Base-by-base conservation (phyloP, 139 green algal genomes). In the Micractinium conductrix region DNA sequence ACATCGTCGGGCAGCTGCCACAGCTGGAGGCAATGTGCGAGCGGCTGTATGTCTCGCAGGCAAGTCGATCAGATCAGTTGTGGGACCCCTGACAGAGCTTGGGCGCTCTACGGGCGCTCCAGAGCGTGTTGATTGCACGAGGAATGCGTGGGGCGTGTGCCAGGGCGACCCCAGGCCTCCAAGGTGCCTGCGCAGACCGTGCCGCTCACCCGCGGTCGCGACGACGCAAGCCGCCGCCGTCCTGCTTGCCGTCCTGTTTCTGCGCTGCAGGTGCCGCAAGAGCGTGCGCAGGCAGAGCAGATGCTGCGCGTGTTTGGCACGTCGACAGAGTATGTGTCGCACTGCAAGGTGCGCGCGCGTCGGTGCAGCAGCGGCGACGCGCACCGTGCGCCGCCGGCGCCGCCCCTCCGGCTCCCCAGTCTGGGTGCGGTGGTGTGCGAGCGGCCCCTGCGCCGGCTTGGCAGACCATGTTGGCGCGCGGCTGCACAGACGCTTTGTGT, bases 21-120 rank as follows among this genome's bases (percentile, higher is more conserved):
- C 93, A 98, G 80, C 81, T 99, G n/a, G 97, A 99, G 91, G 80
- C 80, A 19, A 80, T 98, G 63, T 98, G 94, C 78, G 89, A 97
- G 87, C 74, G 86, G 8, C 88, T 99, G 3, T 99, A 99, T 79
- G 95, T 88, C 21, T 89, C 94, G 26, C 93, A 98, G 91, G 95
- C 95, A 38, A 10, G 40, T 62, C 50, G 30, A 21, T 37, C 62
- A 21, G 37, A 42, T 71, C 43, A 9, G 9, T 58, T 35, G 74
- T 45, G 40, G 33, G 1, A 1, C 26, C 22, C 28, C 37, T 42
- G 43, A 17, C 53, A 37, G 5, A 4, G 17, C 24, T 45, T 26
- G n/a, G 21, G 53, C 37, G 35, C 38, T 80, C 35, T 8, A 24
- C 38, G 45, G 42, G 4, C 26, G 53, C 24, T 37, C 9, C 17